These are phyloP conservation scores for Ettlia oleoabundans DNA, from an alignment of 139 green algal species.

Conservation along the genomic window DNA sequence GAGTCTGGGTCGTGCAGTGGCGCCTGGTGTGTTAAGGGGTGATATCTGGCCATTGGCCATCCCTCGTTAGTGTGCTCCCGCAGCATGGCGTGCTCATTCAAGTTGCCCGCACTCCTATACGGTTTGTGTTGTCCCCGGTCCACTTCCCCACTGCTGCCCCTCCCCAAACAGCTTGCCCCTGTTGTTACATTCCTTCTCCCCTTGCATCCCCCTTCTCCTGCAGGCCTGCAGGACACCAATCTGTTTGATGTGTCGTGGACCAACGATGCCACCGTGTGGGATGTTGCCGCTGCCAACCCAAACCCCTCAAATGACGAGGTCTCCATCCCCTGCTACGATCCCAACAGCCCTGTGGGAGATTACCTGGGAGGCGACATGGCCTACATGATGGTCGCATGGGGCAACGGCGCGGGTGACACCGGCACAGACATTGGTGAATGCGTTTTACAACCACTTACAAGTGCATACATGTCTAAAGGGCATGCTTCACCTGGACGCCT, in stretches of 20 bases:
- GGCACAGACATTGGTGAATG: not conserved
- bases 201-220: not conserved
- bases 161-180: too few relatives aligned
- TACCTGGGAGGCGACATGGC: constrained; percentile 32
- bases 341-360: not conserved
- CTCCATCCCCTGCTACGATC: constrained; percentile 13
- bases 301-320: not conserved
- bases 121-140: too few relatives aligned
- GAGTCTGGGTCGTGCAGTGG: too few relatives aligned
- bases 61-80: too few relatives aligned
- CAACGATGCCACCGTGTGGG: constrained; percentile 18
- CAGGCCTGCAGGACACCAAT: constrained; percentile 19
- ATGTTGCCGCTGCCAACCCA: constrained; percentile 2
- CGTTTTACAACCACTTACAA: too few relatives aligned
- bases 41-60: too few relatives aligned
- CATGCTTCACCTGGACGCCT: too few relatives aligned
- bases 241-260: not conserved
- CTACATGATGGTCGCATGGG: constrained; percentile 13
- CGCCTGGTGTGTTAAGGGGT: too few relatives aligned
- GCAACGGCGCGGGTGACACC: not conserved
- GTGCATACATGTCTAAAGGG: too few relatives aligned
- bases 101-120: too few relatives aligned
- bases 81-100: too few relatives aligned
- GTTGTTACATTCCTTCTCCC: too few relatives aligned
- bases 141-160: not conserved